These are phyloP conservation scores for Mortierella sp. DNA, from an alignment of 371 early-diverging fungal species.

Conservation along the genomic window DNA sequence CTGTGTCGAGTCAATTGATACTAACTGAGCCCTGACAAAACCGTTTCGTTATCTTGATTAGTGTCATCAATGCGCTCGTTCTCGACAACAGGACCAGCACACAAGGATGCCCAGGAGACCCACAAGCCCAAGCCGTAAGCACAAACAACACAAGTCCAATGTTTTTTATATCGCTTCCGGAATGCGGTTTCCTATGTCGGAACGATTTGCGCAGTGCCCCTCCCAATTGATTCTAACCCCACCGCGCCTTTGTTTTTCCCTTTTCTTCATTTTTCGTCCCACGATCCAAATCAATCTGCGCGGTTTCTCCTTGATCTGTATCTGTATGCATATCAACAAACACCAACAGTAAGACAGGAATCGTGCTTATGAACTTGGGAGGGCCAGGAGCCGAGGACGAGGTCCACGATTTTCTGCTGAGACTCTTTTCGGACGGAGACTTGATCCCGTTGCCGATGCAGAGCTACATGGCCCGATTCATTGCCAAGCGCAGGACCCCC, in stretches of 20 bases:
- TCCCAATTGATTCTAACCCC: neutral
- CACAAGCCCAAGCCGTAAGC: conserved; percentile 42
- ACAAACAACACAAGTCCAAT: neutral
- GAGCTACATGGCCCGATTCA: conserved; percentile 76
- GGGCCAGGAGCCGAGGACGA: conserved; percentile 87
- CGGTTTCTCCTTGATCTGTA: neutral
- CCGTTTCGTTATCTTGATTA: neutral
- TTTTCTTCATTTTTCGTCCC: neutral
- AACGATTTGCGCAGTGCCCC: neutral
- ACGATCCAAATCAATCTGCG: neutral
- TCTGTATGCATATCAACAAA: too few species aligned
- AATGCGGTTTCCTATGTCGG: neutral
- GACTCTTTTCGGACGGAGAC: conserved; percentile 95
- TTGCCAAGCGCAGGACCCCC: conserved; percentile 88
- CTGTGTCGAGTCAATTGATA: neutral
- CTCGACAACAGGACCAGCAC: conserved; percentile 15
- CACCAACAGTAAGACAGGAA: conserved; percentile 80
- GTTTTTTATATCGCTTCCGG: too few species aligned
- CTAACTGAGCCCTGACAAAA: neutral
- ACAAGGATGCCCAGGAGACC: conserved; percentile 15
- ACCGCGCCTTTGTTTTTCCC: neutral
- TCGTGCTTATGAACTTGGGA: conserved; percentile 94
- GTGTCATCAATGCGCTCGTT: conserved; percentile 29
- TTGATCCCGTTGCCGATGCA: conserved; percentile 94
- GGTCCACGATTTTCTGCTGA: conserved; percentile 85